Base-by-base conservation (phyloP, 2,329 filamentous ascomycete species). In the Chrysoporthe deuterocubensis region DNA sequence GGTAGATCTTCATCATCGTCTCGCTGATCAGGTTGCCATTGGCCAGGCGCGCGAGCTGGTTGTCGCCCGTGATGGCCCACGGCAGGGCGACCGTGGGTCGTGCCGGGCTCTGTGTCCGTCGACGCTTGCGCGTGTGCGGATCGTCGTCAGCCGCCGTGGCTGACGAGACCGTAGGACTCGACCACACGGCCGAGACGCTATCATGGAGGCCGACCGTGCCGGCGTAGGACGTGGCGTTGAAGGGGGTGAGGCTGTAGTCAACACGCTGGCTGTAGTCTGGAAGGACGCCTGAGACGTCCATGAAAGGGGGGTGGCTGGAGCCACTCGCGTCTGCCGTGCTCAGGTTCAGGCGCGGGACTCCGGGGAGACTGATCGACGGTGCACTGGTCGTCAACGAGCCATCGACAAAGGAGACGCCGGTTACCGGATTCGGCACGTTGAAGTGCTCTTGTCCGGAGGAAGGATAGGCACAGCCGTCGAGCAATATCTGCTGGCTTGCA, bases 1-100 rank as follows among this genome's bases (percentile, higher is more conserved):
- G 84, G 72, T 86, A 87, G 44, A 86, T 81, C 57, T 78, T 79
- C 62, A 85, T 74, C 21, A 85, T 75, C 16, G 75, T 79, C 52
- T 81, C 77, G 0, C 80, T 80, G 66, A 85, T 79, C 37, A 81
- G 77, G 52, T 71, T 67, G 40, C 72, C 75, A 59, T 81, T 79
- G 1, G 73, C 73, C 0, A 68, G 71, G 1, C 70, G 57, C 8
- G 76, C 73, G 69, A 81, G 73, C 34, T 67, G 46, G 34, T 56
- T 43, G 8, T 57, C 62, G 6, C 60, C 44, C 37, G 48, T 34
- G n/a, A 65, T 18, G 14, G 62, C 65, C 65, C 62, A 67, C 18
- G 40, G 46, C 46, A 57, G 14, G n/a, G 40, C 26, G 26, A 62
- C 13, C 18, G 59, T 32, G 9, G 37, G 11, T 11, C 58, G 62